These are phyloP conservation scores for Lineolata rhizophorae DNA, from an alignment of 495 filamentous ascomycete species.

Conservation along the genomic window DNA sequence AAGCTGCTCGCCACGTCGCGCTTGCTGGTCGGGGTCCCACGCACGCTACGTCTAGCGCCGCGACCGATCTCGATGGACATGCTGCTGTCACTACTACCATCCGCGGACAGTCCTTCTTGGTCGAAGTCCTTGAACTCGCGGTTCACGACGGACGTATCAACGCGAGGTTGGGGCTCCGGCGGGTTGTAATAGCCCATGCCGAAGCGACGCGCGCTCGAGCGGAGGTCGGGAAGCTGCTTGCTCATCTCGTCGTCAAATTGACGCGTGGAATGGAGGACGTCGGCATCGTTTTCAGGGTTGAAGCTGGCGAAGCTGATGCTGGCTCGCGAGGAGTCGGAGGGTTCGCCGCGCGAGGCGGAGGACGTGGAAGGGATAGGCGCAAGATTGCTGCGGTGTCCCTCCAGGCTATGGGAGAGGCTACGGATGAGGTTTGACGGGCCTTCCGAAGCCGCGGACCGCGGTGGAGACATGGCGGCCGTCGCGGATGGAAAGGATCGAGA, in stretches of 20 bases:
- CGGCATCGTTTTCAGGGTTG: no score
- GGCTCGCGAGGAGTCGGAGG: no score
- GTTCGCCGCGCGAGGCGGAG: no score
- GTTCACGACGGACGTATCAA: constrained; percentile 11
- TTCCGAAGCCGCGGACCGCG: no score
- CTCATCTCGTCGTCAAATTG: constrained; percentile 7
- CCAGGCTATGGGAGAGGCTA: no score
- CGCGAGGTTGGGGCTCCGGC: constrained; percentile 4
- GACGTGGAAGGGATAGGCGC: no score
- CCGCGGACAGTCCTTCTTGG: constrained; percentile 3
- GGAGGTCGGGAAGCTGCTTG: constrained; percentile 6
- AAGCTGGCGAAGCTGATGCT: no score
- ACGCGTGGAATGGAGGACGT: constrained; percentile 5
- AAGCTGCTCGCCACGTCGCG: background rate
- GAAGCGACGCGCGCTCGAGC: constrained; percentile 12
- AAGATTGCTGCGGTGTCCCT: no score
- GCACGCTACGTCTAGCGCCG: constrained; percentile 11
- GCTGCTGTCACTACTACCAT: constrained; percentile 5
- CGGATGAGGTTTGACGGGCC: no score
- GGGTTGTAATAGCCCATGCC: constrained; percentile 7
- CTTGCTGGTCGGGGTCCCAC: constrained; percentile 9
- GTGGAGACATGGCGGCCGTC: no score
- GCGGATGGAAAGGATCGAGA: no score
- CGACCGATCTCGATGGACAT: constrained; percentile 17
- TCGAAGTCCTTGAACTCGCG: constrained; percentile 13